Evolutionary conservation across 2,329 filamentous ascomycete species (phyloP).

Genomic region (Nemania abortiva): DNA sequence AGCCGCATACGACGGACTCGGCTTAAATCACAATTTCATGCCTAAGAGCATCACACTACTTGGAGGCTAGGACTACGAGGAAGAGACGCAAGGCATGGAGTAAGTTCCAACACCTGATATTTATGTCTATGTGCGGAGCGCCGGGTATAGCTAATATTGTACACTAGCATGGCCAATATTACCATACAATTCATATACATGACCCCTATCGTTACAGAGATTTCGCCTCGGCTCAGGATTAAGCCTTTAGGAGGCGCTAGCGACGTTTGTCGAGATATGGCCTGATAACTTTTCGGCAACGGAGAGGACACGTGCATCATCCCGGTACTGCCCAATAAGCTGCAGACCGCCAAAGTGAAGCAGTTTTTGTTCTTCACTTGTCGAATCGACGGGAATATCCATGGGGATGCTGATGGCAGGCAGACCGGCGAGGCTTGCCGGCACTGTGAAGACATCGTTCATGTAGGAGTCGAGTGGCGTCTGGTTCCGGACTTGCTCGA

Average conservation of each 20-base stretch:
- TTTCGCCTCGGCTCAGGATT: not conserved
- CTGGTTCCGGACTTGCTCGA: constrained; percentile 68
- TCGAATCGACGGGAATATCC: constrained; percentile 51
- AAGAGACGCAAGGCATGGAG: not conserved
- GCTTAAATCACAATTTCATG: not conserved
- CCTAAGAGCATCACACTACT: not conserved
- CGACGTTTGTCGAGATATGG: constrained; percentile 31
- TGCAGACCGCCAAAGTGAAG: constrained; percentile 72
- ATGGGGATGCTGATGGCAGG: constrained; percentile 88
- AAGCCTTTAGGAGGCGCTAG: not conserved
- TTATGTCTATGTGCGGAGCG: not conserved
- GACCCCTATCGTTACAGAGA: not conserved
- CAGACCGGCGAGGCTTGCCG: constrained; percentile 90
- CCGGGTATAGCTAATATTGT: constrained; percentile 35
- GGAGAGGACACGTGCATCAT: constrained; percentile 73
- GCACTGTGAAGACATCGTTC: constrained; percentile 96
- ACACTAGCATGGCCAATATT: constrained; percentile 10
- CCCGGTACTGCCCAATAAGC: constrained; percentile 83
- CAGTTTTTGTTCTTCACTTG: constrained; percentile 52
- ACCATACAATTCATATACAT: constrained; percentile 12
- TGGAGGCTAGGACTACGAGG: not conserved
- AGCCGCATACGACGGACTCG: not conserved
- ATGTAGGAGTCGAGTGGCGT: constrained; percentile 81
- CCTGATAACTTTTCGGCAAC: constrained; percentile 61
- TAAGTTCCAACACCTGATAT: constrained; percentile 26